phyloP scores from a whole-genome alignment of 139 green algal genomes.

The Gonium pectorale region DNA sequence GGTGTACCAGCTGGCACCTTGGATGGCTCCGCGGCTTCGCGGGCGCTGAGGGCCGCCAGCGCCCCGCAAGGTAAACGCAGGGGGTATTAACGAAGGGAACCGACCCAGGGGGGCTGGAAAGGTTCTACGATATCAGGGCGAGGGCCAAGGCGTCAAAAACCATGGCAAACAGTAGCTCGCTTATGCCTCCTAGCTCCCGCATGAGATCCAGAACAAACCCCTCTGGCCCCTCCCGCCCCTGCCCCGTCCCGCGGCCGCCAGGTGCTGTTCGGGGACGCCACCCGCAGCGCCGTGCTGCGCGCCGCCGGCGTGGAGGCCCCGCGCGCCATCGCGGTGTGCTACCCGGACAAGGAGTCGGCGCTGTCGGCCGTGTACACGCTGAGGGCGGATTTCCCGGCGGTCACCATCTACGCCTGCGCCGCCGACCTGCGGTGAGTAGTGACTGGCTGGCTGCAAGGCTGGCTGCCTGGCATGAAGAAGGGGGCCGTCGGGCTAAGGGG shows the following conservation, averaged over 20 bases:
- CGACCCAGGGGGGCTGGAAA: too few species aligned
- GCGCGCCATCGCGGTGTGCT: conserved; percentile 80
- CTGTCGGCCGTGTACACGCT: conserved; percentile 77
- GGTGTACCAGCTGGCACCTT: too few species aligned
- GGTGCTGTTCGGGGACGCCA: conserved; percentile 81
- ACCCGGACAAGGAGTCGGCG: conserved; percentile 57
- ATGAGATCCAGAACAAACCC: too few species aligned
- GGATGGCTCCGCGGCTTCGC: too few species aligned
- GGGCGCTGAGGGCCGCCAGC: too few species aligned
- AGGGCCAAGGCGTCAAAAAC: too few species aligned
- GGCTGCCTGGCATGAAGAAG: too few species aligned
- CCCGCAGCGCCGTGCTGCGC: conserved; percentile 76
- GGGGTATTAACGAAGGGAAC: background rate
- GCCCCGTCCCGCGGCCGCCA: background rate
- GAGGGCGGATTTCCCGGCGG: conserved; percentile 66
- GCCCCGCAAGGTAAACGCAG: background rate
- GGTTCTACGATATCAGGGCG: too few species aligned
- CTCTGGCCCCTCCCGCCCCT: background rate
- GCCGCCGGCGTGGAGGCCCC: conserved; percentile 83
- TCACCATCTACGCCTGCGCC: conserved; percentile 87
- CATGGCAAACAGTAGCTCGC: too few species aligned
- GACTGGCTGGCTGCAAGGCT: background rate
- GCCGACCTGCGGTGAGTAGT: conserved; percentile 66
- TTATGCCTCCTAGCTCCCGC: too few species aligned
- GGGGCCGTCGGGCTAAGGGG: too few species aligned